Base-by-base conservation (phyloP, 2,329 filamentous ascomycete genomes). In the Aspergillus puulaauensis region DNA sequence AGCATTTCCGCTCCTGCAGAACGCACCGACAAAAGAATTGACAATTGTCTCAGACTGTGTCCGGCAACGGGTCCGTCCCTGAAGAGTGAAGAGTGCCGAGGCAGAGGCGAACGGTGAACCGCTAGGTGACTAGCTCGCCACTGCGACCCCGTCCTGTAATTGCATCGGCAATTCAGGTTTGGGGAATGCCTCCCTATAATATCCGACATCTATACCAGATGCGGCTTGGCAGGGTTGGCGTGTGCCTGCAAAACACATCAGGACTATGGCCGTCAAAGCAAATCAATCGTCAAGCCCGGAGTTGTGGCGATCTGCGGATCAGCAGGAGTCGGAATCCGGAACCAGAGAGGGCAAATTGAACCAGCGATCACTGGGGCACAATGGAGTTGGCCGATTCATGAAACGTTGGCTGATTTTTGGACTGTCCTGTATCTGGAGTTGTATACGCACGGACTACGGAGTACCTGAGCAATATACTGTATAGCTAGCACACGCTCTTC, bases 291-390 rank as follows among this genome's bases (percentile, higher is more conserved):
- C 2, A 27, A 45, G 21, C 3, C 50, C 8, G 41, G 15, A 35
- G 33, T 24, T 39, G 35, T 37, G 51, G 51, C 51, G 51, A 53
- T 53, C 50, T 33, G 50, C 45, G 40, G 50, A 52, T 37, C 50
- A 37, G 37, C 27, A 31, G 27, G 21, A 37, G 41, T 37, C 41
- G 41, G 50, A 12, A 23, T 43, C 21, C 40, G 27, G 17, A 37
- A 31, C 50, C 50, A 45, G 31, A 19, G n/a, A 23, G 27, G 41
- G 51, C 27, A 53, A 53, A 33, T 45, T 21, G 17, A 37, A 15
- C 35, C 48, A 51, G 48, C 48, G 48, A 51, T 51, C 48, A 51
- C 9, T 46, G 44, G 44, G 44, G 44, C 43, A n/a, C 12, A 31
- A 37, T n/a, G 35, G 35, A 37, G 15, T 37, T 37, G 15, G 14